A percentile compares a stretch with the other conserved stretches of the same genome.
phyloP scores from a whole-genome alignment of 2,329 filamentous ascomycete species.

The Purpureocillium lavendulum region DNA sequence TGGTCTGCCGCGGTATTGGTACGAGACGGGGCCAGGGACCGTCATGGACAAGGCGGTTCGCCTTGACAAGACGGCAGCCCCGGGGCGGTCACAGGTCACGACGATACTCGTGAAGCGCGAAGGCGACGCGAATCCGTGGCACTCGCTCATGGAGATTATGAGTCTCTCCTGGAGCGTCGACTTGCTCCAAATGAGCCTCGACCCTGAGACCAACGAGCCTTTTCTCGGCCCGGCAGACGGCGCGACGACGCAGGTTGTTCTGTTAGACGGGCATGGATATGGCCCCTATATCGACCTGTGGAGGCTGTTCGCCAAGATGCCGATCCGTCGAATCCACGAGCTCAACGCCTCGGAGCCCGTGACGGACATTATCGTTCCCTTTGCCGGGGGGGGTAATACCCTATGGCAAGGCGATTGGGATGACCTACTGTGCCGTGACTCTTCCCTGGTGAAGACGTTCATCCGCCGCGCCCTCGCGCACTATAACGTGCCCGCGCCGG shows the following conservation, averaged over 20 bases:
- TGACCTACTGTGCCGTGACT: slow-evolving; percentile 19
- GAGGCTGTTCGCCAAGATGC: slow-evolving; percentile 22
- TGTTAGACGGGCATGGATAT: slow-evolving; percentile 23
- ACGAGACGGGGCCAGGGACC: slow-evolving; percentile 18
- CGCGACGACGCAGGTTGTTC: slow-evolving; percentile 21
- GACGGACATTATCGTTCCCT: slow-evolving; percentile 26
- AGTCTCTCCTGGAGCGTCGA: slow-evolving; percentile 23
- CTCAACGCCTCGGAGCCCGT: slow-evolving; percentile 8
- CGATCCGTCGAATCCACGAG: slow-evolving; percentile 18
- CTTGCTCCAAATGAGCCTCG: slow-evolving; percentile 18
- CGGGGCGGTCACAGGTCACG: not conserved
- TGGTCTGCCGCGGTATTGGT: slow-evolving; percentile 18
- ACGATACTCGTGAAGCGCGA: slow-evolving; percentile 25
- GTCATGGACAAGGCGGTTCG: slow-evolving; percentile 13
- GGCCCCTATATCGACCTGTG: slow-evolving; percentile 29
- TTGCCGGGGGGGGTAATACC: slow-evolving; percentile 30
- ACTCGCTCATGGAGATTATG: slow-evolving; percentile 25
- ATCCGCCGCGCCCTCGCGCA: slow-evolving; percentile 19
- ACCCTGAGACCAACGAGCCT: slow-evolving; percentile 6
- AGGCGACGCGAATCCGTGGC: slow-evolving; percentile 23
- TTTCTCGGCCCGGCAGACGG: slow-evolving; percentile 13
- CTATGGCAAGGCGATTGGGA: slow-evolving; percentile 33
- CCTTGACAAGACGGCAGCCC: slow-evolving; percentile 1
- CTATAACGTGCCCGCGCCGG: slow-evolving; percentile 13
- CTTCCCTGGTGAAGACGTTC: slow-evolving; percentile 17